Base-by-base conservation (phyloP, 2,329 filamentous ascomycete genomes). In the Aureobasidium subglaciale region DNA sequence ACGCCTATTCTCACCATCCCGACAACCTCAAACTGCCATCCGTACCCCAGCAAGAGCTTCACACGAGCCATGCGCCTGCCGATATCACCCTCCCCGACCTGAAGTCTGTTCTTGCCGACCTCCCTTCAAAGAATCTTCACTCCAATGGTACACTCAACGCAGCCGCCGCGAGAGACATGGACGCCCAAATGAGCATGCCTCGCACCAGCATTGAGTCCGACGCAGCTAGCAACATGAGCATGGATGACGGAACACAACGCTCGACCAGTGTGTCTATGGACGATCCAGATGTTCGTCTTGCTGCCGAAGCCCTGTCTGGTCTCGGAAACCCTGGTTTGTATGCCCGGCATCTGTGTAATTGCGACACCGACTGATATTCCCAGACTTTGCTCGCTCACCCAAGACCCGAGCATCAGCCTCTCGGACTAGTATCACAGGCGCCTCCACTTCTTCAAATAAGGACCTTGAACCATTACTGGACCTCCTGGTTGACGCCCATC, bases 401-500 rank as follows among this genome's bases (percentile, higher is more conserved):
- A 64, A 58, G 68, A 65, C 56, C 38, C 64, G 16, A 64, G 63
- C 45, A 64, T 60, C 65, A 50, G 59, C 55, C n/a, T 58, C 62
- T 63, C 63, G 64, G 58, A 56, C 49, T 55, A 63, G 40, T 46
- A 59, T 56, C 57, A 55, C 54, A 54, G 45, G 50, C 59, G 49
- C 68, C 74, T 34, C 49, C 9, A 13, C 49, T 13, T 53, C 49
- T 34, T 15, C 68, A 72, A 50, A 74, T 73, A 38, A 69, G 73
- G 79, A 86, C 37, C 78, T 83, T 5, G 90, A 96, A 69, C 93
- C 91, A 1, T 78, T 96, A 5, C 76, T 97, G 3, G 88, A 89
- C 5, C 82, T 97, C 1, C 80, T 97, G 20, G 95, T 90, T 0
- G 91, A 89, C 2, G 88, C 88, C 1, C 90, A 96, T 66, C 92